Percentiles rank a stretch among this genome's conserved stretches.
Conservation (phyloP, 352 stramenopile genomes). For the Sclerospora graminicola region DNA sequence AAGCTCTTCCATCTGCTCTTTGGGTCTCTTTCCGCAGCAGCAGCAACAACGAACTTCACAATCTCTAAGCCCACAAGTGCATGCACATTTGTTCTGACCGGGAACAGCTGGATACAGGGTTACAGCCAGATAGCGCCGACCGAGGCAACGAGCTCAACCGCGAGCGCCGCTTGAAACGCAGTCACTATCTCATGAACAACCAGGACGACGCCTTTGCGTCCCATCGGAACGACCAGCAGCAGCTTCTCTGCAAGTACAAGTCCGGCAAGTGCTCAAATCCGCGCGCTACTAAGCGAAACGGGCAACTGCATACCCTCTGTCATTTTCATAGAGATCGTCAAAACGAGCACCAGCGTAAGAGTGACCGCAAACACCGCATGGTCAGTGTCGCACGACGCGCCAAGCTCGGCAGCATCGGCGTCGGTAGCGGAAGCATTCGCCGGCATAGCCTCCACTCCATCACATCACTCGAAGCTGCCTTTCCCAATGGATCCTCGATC, state of each 20-base stretch:
- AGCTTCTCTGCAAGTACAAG: conserved; percentile 80
- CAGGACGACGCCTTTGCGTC: conserved; percentile 26
- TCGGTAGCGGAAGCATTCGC: conserved; percentile 24
- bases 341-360: conserved; percentile 83
- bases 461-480: conserved; percentile 29
- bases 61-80: conserved; percentile 4
- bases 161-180: conserved; percentile 22
- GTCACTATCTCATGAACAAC: conserved; percentile 22
- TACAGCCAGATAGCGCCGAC: conserved; percentile 18
- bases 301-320: conserved; percentile 75
- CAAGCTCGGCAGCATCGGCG: conserved; percentile 58
- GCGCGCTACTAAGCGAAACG: conserved; percentile 78
- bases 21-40: conserved; percentile 1
- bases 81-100: conserved; percentile 24
- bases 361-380: conserved; percentile 81
- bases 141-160: conserved; percentile 24
- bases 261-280: conserved; percentile 77
- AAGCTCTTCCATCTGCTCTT: conserved; percentile 3
- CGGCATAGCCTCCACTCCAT: conserved; percentile 32
- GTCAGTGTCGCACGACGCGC: conserved; percentile 57
- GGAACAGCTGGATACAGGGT: conserved; percentile 20
- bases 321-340: conserved; percentile 76
- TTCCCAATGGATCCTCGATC: conserved; percentile 18
- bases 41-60: conserved; percentile 3
- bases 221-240: conserved; percentile 22